Percentiles rank a stretch among this genome's conserved stretches.
These are phyloP conservation scores for Colletotrichum chrysophilum DNA, from an alignment of 2,329 filamentous ascomycete genomes.

Conservation along the genomic window DNA sequence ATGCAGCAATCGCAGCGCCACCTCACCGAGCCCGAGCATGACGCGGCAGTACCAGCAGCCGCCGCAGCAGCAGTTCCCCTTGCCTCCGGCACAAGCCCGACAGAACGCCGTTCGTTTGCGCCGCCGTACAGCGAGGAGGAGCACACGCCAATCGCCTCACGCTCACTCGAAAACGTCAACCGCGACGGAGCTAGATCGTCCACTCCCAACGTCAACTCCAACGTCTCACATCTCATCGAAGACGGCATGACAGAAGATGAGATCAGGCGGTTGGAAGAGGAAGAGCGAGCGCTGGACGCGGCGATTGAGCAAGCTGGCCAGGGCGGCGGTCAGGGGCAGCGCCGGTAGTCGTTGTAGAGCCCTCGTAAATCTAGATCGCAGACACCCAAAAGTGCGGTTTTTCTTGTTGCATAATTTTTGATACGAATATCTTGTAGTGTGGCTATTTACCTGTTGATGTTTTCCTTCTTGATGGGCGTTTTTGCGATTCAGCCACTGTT, in stretches of 20 bases:
- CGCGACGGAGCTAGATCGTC: conserved; percentile 3
- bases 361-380: neutral
- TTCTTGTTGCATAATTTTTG: neutral
- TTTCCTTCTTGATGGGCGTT: neutral
- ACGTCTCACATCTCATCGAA: conserved; percentile 59
- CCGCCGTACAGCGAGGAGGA: conserved; percentile 6
- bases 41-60: neutral
- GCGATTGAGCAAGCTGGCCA: conserved; percentile 55
- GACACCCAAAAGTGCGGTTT: neutral
- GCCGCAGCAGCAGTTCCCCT: neutral
- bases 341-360: neutral
- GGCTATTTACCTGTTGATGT: neutral
- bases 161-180: conserved; percentile 1
- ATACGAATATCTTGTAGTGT: neutral
- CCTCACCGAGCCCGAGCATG: neutral
- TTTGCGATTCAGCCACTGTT: neutral
- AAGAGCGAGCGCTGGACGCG: conserved; percentile 61
- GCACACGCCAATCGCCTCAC: neutral
- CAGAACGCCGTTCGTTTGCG: neutral
- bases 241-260: conserved; percentile 66
- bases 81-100: neutral
- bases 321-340: neutral
- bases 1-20: conserved; percentile 16
- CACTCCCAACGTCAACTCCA: conserved; percentile 30
- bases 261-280: conserved; percentile 60